Evolutionary conservation across 179 eudicot genomes (phyloP), one percentile per base, ranked within the genome.

Genomic region (Spinacia oleracea): DNA sequence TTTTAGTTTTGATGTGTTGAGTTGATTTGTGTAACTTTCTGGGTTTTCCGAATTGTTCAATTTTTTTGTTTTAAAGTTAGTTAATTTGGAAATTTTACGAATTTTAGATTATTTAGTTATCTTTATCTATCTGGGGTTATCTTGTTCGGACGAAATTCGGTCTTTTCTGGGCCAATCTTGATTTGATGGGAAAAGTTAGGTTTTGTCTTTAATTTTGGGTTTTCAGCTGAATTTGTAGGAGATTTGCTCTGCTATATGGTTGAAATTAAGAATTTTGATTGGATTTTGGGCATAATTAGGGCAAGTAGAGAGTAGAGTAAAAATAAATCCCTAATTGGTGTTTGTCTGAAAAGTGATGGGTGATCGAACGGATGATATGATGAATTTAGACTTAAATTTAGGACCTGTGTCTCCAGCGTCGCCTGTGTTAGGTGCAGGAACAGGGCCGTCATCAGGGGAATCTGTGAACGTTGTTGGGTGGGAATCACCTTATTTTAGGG

Each of bases 341-440:
- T 63, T 43, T 51, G 50, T 48, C 76, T 20, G 55, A 43, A 55
- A 82, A 79, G 67, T 46, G 73, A 93, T 93, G 98, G 93, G 78
- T 32, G 98, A 93, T 76, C 86, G 90, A 75, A 87, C 72, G 27
- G 86, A 88, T 14, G 86, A 81, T 82, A 62, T 84, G 67, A 90
- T 92, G 97, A 91, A 93, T 83, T 90, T 92, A 48, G 97, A 93
- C 83, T 86, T 93, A 84, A 93, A 93, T 81, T 87, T 93, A 86
- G 97, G 95, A 27, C 93, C 91, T 45, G 77, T 83, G 77, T 53
- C 83, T 18, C 87, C 85, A 29, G 76, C 82, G 12, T 74, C 90
- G 31, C 77, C 85, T 27, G 88, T 77, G 73, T 35, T 74, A 35
- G 92, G 83, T 29, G 81, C 81, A 0, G 83, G 67, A 12, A 67